A percentile compares a stretch with the other conserved stretches of the same genome.
phyloP scores from a whole-genome alignment of 129 eudicot genomes.

The Flaveria bidentis region DNA sequence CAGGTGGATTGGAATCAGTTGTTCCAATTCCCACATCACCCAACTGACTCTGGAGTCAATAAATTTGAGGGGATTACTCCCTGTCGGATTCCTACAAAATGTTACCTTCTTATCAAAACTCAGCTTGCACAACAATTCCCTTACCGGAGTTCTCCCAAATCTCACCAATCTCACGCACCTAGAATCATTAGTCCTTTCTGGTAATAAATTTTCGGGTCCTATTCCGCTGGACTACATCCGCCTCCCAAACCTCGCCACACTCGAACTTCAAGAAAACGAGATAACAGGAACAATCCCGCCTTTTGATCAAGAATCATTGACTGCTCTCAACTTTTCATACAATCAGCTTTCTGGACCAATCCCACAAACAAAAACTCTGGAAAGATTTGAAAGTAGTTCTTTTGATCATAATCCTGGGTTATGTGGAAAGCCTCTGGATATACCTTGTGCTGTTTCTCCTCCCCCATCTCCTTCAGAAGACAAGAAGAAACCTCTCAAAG shows the following conservation, averaged over 20 bases:
- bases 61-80: constrained; percentile 51
- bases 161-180: constrained; percentile 45
- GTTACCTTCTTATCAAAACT: constrained; percentile 54
- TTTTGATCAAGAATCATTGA: constrained; percentile 55
- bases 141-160: constrained; percentile 55
- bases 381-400: constrained; percentile 43
- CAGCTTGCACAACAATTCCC: constrained; percentile 59
- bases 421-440: constrained; percentile 52
- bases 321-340: constrained; percentile 55
- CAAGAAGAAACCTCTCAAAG: constrained; percentile 32
- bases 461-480: constrained; percentile 35
- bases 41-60: constrained; percentile 53
- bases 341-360: constrained; percentile 59
- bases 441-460: constrained; percentile 46
- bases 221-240: constrained; percentile 48
- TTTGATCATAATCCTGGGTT: constrained; percentile 54
- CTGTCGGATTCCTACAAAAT: constrained; percentile 41
- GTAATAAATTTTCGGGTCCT: constrained; percentile 53
- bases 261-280: constrained; percentile 59
- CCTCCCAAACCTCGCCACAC: constrained; percentile 39
- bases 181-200: constrained; percentile 45
- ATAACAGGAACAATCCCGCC: constrained; percentile 59
- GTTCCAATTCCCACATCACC: constrained; percentile 58
- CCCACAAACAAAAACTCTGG: constrained; percentile 51
- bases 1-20: constrained; percentile 61